These are phyloP conservation scores for Nicotiana attenuata DNA, from an alignment of 257 asterid species.

Conservation along the genomic window DNA sequence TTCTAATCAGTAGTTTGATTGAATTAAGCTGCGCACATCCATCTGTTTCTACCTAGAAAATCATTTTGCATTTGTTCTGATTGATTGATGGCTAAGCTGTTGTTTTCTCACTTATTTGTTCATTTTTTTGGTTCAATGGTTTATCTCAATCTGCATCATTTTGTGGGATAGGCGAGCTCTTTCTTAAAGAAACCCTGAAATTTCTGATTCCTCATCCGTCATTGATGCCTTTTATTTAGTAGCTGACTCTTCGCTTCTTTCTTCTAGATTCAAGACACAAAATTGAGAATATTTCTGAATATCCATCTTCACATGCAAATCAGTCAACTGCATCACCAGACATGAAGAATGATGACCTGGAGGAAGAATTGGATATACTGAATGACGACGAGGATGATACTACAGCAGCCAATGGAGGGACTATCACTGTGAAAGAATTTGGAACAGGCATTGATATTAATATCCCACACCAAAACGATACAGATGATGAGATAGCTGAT, in stretches of 20 bases:
- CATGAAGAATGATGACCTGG: constrained; percentile 50
- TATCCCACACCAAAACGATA: constrained; percentile 58
- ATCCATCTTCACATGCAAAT: constrained; percentile 40
- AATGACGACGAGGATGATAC: constrained; percentile 52
- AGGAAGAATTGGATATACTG: constrained; percentile 69
- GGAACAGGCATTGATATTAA: constrained; percentile 76
- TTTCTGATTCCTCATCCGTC: background rate
- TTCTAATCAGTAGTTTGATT: background rate
- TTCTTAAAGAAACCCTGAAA: background rate
- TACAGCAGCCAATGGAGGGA: constrained; percentile 37
- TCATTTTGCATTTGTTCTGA: background rate
- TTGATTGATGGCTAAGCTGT: background rate
- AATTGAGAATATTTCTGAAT: constrained; percentile 49
- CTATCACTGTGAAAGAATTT: constrained; percentile 44
- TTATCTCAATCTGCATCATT: background rate
- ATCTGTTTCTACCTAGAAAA: background rate
- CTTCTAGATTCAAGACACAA: constrained; percentile 52
- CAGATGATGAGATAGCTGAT: constrained; percentile 89
- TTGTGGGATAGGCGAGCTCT: background rate
- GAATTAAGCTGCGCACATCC: background rate
- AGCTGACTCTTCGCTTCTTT: constrained; percentile 6
- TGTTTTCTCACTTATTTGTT: background rate
- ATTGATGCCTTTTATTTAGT: background rate
- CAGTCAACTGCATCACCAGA: constrained; percentile 55
- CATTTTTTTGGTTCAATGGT: background rate